Evolutionary conservation across 2,329 filamentous ascomycete species (phyloP).

Genomic region (Fusarium xylarioides): DNA sequence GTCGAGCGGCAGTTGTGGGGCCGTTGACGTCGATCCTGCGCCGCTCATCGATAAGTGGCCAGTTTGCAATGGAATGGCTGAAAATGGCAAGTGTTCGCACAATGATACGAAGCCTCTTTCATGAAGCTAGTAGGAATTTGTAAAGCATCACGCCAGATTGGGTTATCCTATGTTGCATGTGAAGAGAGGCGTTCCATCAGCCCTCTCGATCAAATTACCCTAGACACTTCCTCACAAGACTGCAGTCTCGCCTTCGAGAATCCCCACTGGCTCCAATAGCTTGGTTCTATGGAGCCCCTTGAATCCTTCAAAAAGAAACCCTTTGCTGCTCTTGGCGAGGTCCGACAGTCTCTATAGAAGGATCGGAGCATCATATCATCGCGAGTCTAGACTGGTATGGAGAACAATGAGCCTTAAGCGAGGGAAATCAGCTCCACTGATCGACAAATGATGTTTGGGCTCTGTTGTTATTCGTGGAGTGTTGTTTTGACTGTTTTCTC

Average conservation of each 20-base stretch:
- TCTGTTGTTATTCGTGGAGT: background rate
- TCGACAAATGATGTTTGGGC: background rate
- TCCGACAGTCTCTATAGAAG: background rate
- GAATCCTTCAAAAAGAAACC: background rate
- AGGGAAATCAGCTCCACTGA: constrained; percentile 1
- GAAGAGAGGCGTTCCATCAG: background rate
- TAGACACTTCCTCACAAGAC: background rate
- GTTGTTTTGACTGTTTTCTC: background rate
- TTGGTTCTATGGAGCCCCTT: background rate
- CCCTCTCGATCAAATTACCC: background rate
- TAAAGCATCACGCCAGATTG: background rate
- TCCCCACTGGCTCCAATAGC: background rate
- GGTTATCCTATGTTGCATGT: background rate
- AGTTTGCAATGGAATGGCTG: background rate
- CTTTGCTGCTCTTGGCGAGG: constrained; percentile 4
- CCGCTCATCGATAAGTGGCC: constrained; percentile 20
- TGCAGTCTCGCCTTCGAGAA: background rate
- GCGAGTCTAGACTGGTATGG: background rate
- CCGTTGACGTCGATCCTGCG: constrained; percentile 3
- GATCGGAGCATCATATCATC: constrained; percentile 10
- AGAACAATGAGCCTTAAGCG: background rate
- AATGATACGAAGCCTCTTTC: background rate
- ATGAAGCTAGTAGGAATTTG: background rate
- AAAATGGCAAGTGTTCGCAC: constrained; percentile 5
- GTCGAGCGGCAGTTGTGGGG: constrained; percentile 13